These are phyloP conservation scores for Penicillium atrosanguineum DNA, from an alignment of 495 filamentous ascomycete species.

Conservation along the genomic window DNA sequence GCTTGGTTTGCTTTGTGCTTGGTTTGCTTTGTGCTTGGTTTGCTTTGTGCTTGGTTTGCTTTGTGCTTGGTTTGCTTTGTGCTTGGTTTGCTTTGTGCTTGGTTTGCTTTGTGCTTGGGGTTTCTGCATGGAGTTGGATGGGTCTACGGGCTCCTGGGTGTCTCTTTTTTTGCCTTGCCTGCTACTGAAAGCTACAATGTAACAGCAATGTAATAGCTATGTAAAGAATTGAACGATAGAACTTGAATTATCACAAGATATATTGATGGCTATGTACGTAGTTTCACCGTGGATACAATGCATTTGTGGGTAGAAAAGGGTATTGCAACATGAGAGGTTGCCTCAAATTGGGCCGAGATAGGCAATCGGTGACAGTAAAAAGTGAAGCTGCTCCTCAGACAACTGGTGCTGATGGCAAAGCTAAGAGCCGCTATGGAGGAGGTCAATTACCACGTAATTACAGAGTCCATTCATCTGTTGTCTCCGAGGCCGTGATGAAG, in stretches of 20 bases:
- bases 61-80: too few species aligned
- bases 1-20: too few species aligned
- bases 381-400: background rate
- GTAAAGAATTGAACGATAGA: background rate
- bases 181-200: background rate
- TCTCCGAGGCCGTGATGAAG: slow-evolving; percentile 70
- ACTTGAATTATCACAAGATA: background rate
- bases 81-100: too few species aligned
- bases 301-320: slow-evolving; percentile 5
- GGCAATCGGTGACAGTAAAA: background rate
- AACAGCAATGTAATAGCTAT: background rate
- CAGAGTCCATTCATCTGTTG: slow-evolving; percentile 79
- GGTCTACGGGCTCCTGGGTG: background rate
- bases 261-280: slow-evolving; percentile 8
- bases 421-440: background rate
- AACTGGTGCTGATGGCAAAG: background rate
- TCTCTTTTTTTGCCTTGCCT: background rate
- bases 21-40: too few species aligned
- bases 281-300: background rate
- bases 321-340: slow-evolving; percentile 14
- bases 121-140: background rate
- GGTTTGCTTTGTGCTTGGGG: too few species aligned
- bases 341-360: background rate
- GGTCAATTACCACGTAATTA: slow-evolving; percentile 31
- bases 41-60: too few species aligned